Conservation (phyloP, 2,329 filamentous ascomycete species). For the Aureobasidium pullulans region DNA sequence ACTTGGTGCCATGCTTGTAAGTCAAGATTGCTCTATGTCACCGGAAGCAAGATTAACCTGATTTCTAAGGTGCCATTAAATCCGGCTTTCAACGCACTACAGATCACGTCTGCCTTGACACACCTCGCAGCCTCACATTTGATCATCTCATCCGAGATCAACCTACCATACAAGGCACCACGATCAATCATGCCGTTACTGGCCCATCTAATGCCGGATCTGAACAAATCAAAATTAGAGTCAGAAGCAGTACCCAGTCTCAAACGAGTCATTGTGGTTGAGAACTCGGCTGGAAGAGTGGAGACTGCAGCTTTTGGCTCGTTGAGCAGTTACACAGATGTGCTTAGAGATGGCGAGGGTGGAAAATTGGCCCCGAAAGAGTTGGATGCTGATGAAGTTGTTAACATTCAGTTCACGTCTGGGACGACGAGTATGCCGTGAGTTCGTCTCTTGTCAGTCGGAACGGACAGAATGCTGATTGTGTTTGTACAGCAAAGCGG, state of each 20-base stretch:
- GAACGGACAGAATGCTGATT: neutral
- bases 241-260: conserved; percentile 61
- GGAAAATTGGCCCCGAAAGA: conserved; percentile 39
- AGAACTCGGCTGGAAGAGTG: conserved; percentile 60
- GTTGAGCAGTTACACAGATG: conserved; percentile 38
- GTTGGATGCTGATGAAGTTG: conserved; percentile 58
- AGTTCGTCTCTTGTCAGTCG: neutral
- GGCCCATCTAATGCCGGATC: conserved; percentile 44
- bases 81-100: conserved; percentile 73
- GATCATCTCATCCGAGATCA: conserved; percentile 80
- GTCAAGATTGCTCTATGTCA: conserved; percentile 17
- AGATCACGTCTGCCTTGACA: conserved; percentile 69
- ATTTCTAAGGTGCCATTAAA: conserved; percentile 70
- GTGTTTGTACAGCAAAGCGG: conserved; percentile 56
- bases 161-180: conserved; percentile 60
- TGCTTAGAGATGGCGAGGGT: conserved; percentile 38
- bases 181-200: conserved; percentile 54
- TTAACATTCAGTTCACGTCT: conserved; percentile 95
- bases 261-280: conserved; percentile 63
- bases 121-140: conserved; percentile 69
- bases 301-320: conserved; percentile 36
- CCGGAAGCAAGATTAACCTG: neutral
- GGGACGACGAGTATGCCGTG: conserved; percentile 73
- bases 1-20: conserved; percentile 77
- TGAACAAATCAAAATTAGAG: conserved; percentile 37